A percentile compares a stretch with the other conserved stretches of the same genome.
phyloP scores from a whole-genome alignment of 139 green algal species.

The Chlamydomonas applanata region DNA sequence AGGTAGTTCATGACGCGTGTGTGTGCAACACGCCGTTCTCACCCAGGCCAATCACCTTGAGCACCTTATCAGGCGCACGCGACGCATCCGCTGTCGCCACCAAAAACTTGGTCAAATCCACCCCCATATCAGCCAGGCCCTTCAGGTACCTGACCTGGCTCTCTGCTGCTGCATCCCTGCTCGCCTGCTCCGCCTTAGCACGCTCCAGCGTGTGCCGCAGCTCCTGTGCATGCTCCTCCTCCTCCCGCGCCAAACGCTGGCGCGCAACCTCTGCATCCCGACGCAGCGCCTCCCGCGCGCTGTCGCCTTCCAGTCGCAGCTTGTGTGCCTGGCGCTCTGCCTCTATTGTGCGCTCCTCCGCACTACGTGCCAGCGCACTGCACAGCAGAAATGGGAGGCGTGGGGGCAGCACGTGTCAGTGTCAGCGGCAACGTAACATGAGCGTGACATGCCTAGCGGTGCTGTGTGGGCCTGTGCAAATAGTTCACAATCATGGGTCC shows the following conservation, averaged over 20 bases:
- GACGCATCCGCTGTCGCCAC: neutral
- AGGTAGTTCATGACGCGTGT: neutral
- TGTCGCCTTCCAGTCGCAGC: neutral
- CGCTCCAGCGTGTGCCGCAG: neutral
- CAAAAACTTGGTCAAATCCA: constrained; percentile 19
- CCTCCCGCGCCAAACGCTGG: neutral
- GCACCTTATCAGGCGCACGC: constrained; percentile 13
- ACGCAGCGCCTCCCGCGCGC: too few species aligned
- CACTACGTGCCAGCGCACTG: neutral
- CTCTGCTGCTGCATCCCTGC: neutral
- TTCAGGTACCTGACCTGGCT: neutral
- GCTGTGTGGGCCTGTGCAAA: too few species aligned
- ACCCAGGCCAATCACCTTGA: constrained; percentile 1
- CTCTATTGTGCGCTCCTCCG: constrained; percentile 8
- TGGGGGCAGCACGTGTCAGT: neutral
- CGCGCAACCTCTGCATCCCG: neutral
- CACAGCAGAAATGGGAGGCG: neutral
- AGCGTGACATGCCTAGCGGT: too few species aligned
- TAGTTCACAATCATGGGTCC: too few species aligned
- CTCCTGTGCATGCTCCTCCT: neutral
- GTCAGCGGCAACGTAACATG: neutral
- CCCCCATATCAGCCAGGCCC: constrained; percentile 13
- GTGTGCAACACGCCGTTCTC: neutral
- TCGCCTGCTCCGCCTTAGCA: constrained; percentile 1
- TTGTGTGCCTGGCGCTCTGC: neutral